Conservation (phyloP, 2,329 filamentous ascomycete species). For the Ophiosphaerella narmari region DNA sequence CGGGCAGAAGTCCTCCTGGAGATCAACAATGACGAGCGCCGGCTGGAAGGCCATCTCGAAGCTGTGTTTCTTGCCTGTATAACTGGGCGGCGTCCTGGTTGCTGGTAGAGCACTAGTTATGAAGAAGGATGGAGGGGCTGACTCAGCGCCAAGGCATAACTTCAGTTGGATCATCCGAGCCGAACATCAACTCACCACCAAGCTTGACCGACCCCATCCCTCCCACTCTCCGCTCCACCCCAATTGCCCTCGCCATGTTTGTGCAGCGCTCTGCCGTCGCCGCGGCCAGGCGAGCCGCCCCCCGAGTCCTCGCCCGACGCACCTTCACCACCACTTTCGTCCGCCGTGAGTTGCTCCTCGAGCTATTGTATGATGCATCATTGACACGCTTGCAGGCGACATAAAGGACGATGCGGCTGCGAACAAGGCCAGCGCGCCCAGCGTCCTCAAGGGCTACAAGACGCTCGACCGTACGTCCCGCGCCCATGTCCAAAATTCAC, state of each 20-base stretch:
- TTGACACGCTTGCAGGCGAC: conserved; percentile 40
- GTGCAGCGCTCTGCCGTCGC: conserved; percentile 57
- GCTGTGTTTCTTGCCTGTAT: neutral
- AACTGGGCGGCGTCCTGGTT: neutral
- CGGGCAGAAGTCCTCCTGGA: conserved; percentile 94
- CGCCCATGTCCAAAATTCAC: conserved; percentile 17
- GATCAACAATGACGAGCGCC: conserved; percentile 77
- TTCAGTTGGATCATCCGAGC: conserved; percentile 21
- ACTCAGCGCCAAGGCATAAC: conserved; percentile 21
- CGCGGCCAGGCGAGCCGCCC: conserved; percentile 52
- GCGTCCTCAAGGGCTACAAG: conserved; percentile 46
- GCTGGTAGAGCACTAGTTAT: neutral
- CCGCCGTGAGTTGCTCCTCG: conserved; percentile 49
- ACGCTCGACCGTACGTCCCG: conserved; percentile 50
- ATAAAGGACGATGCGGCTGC: conserved; percentile 42
- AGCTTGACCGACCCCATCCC: conserved; percentile 34
- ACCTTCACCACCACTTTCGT: conserved; percentile 53
- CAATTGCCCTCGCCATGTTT: conserved; percentile 51
- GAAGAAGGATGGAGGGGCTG: conserved; percentile 4
- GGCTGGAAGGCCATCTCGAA: conserved; percentile 45
- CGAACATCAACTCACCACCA: conserved; percentile 31
- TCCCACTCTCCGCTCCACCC: conserved; percentile 41
- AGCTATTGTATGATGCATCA: conserved; percentile 38
- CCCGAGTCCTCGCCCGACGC: conserved; percentile 49
- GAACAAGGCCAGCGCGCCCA: conserved; percentile 39